Conservation (phyloP, 1,284 basidiomycete genomes). For the Sanghuangporus sanghuang region DNA sequence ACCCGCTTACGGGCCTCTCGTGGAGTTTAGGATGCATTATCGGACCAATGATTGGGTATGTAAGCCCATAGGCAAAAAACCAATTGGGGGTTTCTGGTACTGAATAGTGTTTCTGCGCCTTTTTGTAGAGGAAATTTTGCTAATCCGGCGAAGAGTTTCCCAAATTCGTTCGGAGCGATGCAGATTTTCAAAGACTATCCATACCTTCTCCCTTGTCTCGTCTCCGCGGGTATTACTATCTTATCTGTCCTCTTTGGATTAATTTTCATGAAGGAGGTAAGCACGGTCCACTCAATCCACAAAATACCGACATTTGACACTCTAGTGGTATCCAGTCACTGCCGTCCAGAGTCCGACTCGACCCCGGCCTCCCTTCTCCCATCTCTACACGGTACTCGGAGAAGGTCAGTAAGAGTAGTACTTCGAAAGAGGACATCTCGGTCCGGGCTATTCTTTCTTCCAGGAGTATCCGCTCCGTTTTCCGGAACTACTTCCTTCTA, state of each 20-base stretch:
- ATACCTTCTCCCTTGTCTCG: slow-evolving; percentile 24
- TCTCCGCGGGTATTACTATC: slow-evolving; percentile 18
- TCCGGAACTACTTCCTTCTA: slow-evolving; percentile 19
- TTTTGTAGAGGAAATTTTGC: slow-evolving; percentile 14
- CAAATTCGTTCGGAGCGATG: slow-evolving; percentile 19
- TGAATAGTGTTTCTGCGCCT: no score
- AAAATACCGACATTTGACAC: background rate
- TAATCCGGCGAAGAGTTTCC: slow-evolving; percentile 20
- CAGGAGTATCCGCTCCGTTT: slow-evolving; percentile 15
- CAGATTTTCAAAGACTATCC: slow-evolving; percentile 23
- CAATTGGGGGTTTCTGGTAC: no score
- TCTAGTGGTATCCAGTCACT: slow-evolving; percentile 7
- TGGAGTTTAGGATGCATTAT: slow-evolving; percentile 22
- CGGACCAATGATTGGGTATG: slow-evolving; percentile 18
- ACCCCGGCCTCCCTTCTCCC: slow-evolving; percentile 9
- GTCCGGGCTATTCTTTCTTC: slow-evolving; percentile 11
- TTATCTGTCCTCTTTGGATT: slow-evolving; percentile 17
- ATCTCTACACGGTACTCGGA: slow-evolving; percentile 12
- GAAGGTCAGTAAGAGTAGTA: background rate
- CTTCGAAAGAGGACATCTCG: background rate
- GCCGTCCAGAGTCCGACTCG: slow-evolving; percentile 14
- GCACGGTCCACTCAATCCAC: background rate
- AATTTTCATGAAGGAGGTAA: slow-evolving; percentile 20
- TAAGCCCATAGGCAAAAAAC: background rate
- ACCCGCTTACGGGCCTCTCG: slow-evolving; percentile 22